Evolutionary conservation across 148 eudicot species (phyloP).

Genomic region (Selenicereus undatus): DNA sequence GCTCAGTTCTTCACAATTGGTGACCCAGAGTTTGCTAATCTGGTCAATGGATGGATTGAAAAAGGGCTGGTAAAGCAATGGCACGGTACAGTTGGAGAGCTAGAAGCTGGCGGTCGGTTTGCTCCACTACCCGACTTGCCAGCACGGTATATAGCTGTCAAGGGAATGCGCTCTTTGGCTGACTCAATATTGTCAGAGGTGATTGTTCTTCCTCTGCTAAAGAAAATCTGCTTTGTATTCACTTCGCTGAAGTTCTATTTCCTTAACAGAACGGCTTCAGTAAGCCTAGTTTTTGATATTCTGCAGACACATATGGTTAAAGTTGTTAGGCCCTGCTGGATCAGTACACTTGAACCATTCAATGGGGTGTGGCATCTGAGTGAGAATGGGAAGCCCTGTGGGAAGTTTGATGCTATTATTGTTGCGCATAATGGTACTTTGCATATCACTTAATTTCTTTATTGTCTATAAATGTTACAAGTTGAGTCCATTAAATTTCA

Average conservation of each 20-base stretch:
- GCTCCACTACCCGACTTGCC: slow-evolving; percentile 52
- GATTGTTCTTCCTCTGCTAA: slow-evolving; percentile 10
- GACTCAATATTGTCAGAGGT: slow-evolving; percentile 85
- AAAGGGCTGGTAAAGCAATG: slow-evolving; percentile 70
- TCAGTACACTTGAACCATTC: slow-evolving; percentile 80
- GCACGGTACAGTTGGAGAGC: slow-evolving; percentile 78
- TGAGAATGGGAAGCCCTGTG: slow-evolving; percentile 80
- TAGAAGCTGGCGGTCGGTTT: slow-evolving; percentile 74
- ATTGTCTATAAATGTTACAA: neutral
- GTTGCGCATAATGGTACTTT: slow-evolving; percentile 87
- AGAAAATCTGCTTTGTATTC: neutral
- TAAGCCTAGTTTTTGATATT: slow-evolving; percentile 8
- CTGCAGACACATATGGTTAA: slow-evolving; percentile 62
- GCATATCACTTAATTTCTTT: neutral
- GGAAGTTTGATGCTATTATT: slow-evolving; percentile 82
- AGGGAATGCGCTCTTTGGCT: slow-evolving; percentile 94
- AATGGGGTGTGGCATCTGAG: slow-evolving; percentile 96
- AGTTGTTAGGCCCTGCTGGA: slow-evolving; percentile 88
- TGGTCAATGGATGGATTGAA: slow-evolving; percentile 68
- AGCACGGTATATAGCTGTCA: slow-evolving; percentile 64
- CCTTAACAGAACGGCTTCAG: neutral
- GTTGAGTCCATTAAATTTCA: neutral
- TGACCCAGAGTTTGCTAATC: slow-evolving; percentile 59
- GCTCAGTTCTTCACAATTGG: slow-evolving; percentile 89
- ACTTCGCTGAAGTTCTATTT: neutral